Percentiles rank a stretch among this genome's conserved stretches.
Evolutionary conservation across 371 early-diverging fungal genomes (phyloP).

Genomic region (Mortierella sp.): DNA sequence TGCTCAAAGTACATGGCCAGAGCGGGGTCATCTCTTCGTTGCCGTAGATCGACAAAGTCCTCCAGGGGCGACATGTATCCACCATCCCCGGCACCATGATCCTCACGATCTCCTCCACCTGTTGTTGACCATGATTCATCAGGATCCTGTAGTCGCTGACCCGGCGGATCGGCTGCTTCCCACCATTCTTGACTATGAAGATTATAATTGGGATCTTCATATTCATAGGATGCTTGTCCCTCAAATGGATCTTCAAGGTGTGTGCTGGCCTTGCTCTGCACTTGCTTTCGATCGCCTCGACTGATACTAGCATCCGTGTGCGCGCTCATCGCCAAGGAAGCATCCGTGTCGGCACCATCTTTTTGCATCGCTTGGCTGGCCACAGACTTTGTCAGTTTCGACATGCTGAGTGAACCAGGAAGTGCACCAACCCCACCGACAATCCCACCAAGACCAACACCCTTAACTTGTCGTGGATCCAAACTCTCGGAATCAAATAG

Average conservation of each 20-base stretch:
- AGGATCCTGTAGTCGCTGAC: slow-evolving; percentile 10
- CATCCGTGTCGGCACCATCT: neutral
- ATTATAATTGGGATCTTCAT: slow-evolving; percentile 29
- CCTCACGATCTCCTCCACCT: neutral
- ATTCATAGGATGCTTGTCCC: slow-evolving; percentile 9
- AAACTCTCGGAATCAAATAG: slow-evolving; percentile 31
- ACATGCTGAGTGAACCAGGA: slow-evolving; percentile 28
- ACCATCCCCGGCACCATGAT: slow-evolving; percentile 8
- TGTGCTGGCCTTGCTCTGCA: neutral
- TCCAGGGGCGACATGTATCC: slow-evolving; percentile 21
- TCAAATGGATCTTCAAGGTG: neutral
- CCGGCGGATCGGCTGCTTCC: neutral
- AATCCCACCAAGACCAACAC: slow-evolving; percentile 46
- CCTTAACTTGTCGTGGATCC: slow-evolving; percentile 45
- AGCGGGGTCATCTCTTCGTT: slow-evolving; percentile 25
- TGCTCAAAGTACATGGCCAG: slow-evolving; percentile 48
- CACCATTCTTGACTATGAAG: slow-evolving; percentile 40
- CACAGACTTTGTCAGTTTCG: slow-evolving; percentile 13
- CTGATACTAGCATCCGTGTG: neutral
- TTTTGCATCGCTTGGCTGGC: neutral
- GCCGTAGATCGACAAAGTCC: slow-evolving; percentile 36
- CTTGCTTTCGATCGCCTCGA: neutral
- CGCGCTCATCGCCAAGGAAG: neutral
- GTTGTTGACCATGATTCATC: neutral
- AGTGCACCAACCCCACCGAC: slow-evolving; percentile 48